Conservation (phyloP, 192 early-diverging fungal species). For the Podila clonocystis region DNA sequence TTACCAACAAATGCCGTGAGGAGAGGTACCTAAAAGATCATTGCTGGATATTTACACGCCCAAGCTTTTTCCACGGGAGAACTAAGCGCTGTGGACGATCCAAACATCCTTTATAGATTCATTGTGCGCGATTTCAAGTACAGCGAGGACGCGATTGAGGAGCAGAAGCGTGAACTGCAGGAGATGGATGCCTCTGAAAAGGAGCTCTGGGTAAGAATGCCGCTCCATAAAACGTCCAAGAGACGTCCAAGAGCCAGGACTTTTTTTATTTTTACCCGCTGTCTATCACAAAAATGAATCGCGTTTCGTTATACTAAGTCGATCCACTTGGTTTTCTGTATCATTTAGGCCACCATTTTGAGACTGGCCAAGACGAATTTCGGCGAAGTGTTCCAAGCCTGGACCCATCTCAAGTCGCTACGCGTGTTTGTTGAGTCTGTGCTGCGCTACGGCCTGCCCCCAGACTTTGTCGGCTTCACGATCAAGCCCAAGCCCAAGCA, state of each 20-base stretch:
- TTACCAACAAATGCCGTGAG: constrained; percentile 88
- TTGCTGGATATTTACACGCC: too few relatives aligned
- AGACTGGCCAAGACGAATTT: constrained; percentile 95
- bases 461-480: constrained; percentile 77
- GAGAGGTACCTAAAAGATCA: constrained; percentile 61
- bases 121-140: constrained; percentile 97
- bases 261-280: neutral
- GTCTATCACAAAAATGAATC: neutral
- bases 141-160: constrained; percentile 80
- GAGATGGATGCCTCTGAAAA: constrained; percentile 61
- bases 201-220: constrained; percentile 66
- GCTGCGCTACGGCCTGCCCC: constrained; percentile 96
- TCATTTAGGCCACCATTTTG: constrained; percentile 67
- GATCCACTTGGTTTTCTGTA: constrained; percentile 17
- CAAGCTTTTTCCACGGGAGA: too few relatives aligned
- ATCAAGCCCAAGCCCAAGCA: constrained; percentile 78
- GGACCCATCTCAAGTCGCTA: constrained; percentile 95
- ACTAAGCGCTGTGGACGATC: neutral
- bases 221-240: too few relatives aligned
- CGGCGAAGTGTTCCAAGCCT: constrained; percentile 90
- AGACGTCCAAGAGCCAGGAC: neutral
- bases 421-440: constrained; percentile 97
- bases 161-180: constrained; percentile 82
- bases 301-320: constrained; percentile 1
- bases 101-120: constrained; percentile 76